Conservation (phyloP, 352 stramenopile genomes). For the Saprolegnia diclina region DNA sequence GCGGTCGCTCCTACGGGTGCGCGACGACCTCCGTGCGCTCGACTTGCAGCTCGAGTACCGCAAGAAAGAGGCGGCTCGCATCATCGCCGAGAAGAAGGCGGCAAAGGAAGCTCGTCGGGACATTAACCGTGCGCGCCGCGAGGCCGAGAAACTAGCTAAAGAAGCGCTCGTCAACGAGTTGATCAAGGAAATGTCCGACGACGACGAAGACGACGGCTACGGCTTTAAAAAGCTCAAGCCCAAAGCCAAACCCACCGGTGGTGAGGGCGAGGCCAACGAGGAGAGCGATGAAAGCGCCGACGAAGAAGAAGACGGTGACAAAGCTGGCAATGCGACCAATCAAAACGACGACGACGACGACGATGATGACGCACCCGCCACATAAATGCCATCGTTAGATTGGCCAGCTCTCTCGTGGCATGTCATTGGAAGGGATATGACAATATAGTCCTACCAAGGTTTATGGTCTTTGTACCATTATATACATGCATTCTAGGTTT, state of each 20-base stretch:
- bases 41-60: conserved; percentile 58
- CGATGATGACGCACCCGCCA: too few relatives aligned
- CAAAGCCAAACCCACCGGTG: conserved; percentile 28
- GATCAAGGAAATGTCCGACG: conserved; percentile 23
- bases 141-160: conserved; percentile 50
- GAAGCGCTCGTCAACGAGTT: conserved; percentile 50
- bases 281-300: conserved; percentile 30
- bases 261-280: conserved; percentile 28
- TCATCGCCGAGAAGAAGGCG: conserved; percentile 40
- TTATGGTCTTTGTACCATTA: too few relatives aligned
- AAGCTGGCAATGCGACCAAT: not conserved
- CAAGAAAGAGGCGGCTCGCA: conserved; percentile 50
- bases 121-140: conserved; percentile 44
- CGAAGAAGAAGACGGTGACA: conserved; percentile 21
- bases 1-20: conserved; percentile 50
- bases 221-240: conserved; percentile 28
- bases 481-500: not conserved
- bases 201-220: conserved; percentile 22
- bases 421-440: too few relatives aligned
- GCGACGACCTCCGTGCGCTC: conserved; percentile 54
- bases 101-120: conserved; percentile 47
- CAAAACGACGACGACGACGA: not conserved
- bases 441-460: too few relatives aligned
- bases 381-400: too few relatives aligned
- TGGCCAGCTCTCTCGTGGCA: not conserved